Evolutionary conservation across 176 grass and related monocot genomes (phyloP), one percentile per base, ranked within the genome.

Genomic region (Triticum dicoccoides): DNA sequence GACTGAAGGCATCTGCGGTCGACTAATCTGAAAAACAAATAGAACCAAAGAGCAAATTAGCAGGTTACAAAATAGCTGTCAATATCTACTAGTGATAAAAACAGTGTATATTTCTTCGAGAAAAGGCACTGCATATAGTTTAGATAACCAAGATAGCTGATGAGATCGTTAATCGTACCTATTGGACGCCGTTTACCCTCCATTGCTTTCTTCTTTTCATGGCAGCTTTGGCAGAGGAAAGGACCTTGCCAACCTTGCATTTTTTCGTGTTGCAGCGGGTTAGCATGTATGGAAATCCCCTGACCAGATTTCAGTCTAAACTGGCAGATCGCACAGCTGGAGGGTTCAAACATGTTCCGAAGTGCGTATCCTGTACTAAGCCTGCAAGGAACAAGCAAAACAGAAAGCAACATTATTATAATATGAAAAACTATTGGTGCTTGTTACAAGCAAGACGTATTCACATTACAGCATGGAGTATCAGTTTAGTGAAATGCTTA

Each of bases 161-260:
- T 61, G 5, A 65, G 78, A 34, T 72, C 21, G 30, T 13, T 10
- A 51, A 68, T 58, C 6, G 15, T 86, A 96, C 92, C 97, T 89
- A 73, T 86, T 33, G 77, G 84, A 77, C 23, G 80, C 32, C 54
- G 72, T 91, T 94, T 99, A 11, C 97, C 93, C 62, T 98, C 94
- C 94, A 99, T 99, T 64, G 97, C 97, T 73, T 94, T 92, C 77
- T 92, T 96, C 72, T 96, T 99, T 41, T 91, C 61, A 66, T 99
- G 92, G 68, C 97, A 99, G 68, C 89, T 85, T 47, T 27, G 67
- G 84, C 97, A 99, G 23, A 96, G 92, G 83, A 99, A 96, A 45
- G 97, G 97, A 11, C 97, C 97, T 76, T 94, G 88, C 94, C 94
- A 99, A 18, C 90, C 90, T 65, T 71, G 91, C 65, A 90, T 83